These are phyloP conservation scores for Chaetomidium leptoderma DNA, from an alignment of 495 filamentous ascomycete species.

Conservation along the genomic window DNA sequence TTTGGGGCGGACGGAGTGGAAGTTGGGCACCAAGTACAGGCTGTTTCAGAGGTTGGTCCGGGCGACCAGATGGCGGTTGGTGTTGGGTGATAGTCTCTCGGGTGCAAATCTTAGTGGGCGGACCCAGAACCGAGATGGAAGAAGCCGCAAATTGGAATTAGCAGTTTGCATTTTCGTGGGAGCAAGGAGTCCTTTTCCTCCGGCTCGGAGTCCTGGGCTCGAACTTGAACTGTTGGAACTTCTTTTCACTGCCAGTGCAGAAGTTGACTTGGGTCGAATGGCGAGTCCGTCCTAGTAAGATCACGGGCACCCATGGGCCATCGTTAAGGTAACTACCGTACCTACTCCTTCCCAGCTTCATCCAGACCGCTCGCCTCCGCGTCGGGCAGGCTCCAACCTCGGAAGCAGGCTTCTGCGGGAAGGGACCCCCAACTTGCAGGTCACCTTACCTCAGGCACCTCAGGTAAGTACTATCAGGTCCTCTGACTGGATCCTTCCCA, in stretches of 20 bases:
- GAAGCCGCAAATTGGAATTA: slow-evolving; percentile 4
- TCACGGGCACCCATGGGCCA: too few species aligned
- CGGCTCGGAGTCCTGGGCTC: not conserved
- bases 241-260: too few species aligned
- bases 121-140: slow-evolving; percentile 8
- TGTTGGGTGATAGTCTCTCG: slow-evolving; percentile 2
- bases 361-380: not conserved
- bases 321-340: too few species aligned
- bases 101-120: slow-evolving; percentile 11
- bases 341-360: not conserved
- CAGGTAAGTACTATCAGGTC: too few species aligned
- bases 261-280: too few species aligned
- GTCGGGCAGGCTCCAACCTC: not conserved
- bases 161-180: not conserved
- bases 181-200: not conserved
- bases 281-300: too few species aligned
- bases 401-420: not conserved
- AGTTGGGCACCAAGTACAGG: slow-evolving; percentile 1
- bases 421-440: not conserved
- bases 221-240: too few species aligned
- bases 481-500: not conserved
- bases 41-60: not conserved
- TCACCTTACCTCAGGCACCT: too few species aligned
- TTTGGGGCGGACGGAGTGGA: not conserved
- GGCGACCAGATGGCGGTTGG: not conserved